Percentiles rank a stretch among this genome's conserved stretches.
These are phyloP conservation scores for Gracilaria domingensis DNA, from an alignment of 23 red algal genomes.

Conservation along the genomic window DNA sequence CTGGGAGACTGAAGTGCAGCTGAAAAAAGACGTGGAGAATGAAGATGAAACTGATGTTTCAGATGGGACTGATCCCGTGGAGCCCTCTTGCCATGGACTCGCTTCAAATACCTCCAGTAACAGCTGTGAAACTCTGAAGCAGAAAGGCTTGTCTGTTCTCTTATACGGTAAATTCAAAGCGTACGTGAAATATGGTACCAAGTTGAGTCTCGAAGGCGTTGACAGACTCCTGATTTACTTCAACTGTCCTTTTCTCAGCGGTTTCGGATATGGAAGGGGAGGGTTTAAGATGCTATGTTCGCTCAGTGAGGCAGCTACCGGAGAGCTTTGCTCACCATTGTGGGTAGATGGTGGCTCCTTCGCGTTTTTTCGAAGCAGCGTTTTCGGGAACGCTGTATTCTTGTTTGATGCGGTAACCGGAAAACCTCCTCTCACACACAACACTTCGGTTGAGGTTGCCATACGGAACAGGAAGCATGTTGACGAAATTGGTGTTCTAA, in stretches of 20 bases:
- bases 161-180: not conserved
- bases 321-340: not conserved
- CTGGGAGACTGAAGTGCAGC: not conserved
- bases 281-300: not conserved
- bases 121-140: no score
- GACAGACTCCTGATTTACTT: not conserved
- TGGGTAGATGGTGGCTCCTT: not conserved
- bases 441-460: not conserved
- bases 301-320: not conserved
- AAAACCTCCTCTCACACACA: not conserved
- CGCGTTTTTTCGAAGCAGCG: not conserved
- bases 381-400: not conserved
- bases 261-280: not conserved
- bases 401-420: not conserved
- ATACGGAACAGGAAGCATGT: not conserved
- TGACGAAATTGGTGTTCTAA: not conserved
- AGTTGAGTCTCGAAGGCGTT: not conserved
- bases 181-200: not conserved
- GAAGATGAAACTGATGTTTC: not conserved
- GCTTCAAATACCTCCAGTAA: no score
- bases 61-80: no score
- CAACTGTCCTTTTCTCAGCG: not conserved
- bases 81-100: no score
- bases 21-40: not conserved
- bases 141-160: not conserved